Base-by-base conservation (phyloP, 2,329 filamentous ascomycete genomes). In the Sporothrix mexicana region DNA sequence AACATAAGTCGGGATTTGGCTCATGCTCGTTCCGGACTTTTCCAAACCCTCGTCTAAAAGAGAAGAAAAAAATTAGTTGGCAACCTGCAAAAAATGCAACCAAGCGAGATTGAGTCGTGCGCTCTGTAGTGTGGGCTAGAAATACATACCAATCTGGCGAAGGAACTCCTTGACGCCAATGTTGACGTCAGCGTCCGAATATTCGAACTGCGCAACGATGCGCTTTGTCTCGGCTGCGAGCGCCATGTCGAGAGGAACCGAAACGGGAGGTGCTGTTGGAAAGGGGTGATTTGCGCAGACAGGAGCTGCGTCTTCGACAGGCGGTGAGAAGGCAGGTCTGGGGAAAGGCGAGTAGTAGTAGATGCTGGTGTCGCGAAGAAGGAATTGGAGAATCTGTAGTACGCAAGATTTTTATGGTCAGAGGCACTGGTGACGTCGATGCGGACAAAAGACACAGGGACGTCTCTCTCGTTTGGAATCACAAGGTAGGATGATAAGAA, bases 1-100 rank as follows among this genome's bases (percentile, higher is more conserved):
- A 77, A 99, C 95, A 82, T 97, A 99, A 57, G 95, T 97, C 8
- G 96, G 96, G 79, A 99, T 98, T 84, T 98, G 96, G 84, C 93
- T 95, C 85, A 99, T 84, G 77, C 92, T 94, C 45, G 93, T 91
- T 75, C 91, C 91, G 77, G 95, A 90, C 78, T 91, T 90, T 74
- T 89, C 84, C 76, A 98, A 84, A 41, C 96, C 96, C 85, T 97
- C 93, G 76, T 92, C 93, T 95, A 49, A 6, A 55, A 23, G 13
- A 61, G 61, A 12, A 36, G 45, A 17, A 69, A 41, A 45, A 23
- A 6, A 69, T 7, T 4, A 20, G 72, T 57, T 25, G 69, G 57
- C 45, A 51, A 47, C 41, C 30, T 2, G 30, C 30, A 36, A 36
- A 36, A 7, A 36, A 6, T 36, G 7, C 30, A 36, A 36, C 30